These are phyloP conservation scores for Cladochytrium tenue DNA, from an alignment of 371 early-diverging fungal genomes.

Conservation along the genomic window DNA sequence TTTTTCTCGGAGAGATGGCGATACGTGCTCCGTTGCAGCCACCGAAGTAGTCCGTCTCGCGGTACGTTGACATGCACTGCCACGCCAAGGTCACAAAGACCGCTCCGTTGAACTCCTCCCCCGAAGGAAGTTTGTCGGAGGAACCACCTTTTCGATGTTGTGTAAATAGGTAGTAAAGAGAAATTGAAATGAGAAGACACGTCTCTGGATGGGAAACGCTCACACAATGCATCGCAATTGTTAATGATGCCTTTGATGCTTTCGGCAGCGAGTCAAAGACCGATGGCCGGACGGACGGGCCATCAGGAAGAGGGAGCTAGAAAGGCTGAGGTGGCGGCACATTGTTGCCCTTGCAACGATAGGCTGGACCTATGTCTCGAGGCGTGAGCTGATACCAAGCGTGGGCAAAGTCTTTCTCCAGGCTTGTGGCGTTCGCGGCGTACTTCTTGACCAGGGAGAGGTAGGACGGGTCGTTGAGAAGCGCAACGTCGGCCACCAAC, in stretches of 20 bases:
- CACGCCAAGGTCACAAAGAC: constrained; percentile 23
- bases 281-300: constrained; percentile 6
- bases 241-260: neutral
- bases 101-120: constrained; percentile 13
- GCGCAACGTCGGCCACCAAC: constrained; percentile 31
- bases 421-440: constrained; percentile 7
- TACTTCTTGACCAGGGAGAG: constrained; percentile 11
- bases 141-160: too few relatives aligned
- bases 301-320: constrained; percentile 26
- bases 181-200: neutral
- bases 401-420: constrained; percentile 22
- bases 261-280: constrained; percentile 4
- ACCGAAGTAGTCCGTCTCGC: constrained; percentile 25
- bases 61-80: constrained; percentile 29
- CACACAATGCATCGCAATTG: neutral
- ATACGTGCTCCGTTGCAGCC: constrained; percentile 33
- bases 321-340: constrained; percentile 28
- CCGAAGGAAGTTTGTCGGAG: neutral
- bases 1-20: constrained; percentile 26
- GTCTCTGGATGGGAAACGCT: neutral
- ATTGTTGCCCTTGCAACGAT: constrained; percentile 18
- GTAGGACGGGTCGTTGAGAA: constrained; percentile 23
- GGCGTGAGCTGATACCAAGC: constrained; percentile 31
- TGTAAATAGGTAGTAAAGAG: too few relatives aligned
- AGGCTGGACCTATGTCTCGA: constrained; percentile 28